Conservation (phyloP, 2,329 filamentous ascomycete species). For the Raffaelea arxii region DNA sequence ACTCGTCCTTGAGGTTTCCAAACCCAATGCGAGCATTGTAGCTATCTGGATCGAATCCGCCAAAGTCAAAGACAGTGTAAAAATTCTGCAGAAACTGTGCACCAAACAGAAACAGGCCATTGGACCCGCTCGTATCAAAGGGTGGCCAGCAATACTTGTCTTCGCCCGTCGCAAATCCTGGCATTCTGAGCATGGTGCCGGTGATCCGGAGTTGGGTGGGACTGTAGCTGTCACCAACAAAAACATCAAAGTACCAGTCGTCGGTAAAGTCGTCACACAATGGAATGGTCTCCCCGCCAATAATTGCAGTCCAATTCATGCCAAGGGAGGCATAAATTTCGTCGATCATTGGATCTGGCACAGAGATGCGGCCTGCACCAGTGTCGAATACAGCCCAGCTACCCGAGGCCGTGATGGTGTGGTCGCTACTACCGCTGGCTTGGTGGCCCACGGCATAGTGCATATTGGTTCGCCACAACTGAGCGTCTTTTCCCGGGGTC, state of each 20-base stretch:
- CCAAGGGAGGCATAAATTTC: constrained; percentile 17
- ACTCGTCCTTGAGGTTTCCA: neutral
- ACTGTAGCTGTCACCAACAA: constrained; percentile 14
- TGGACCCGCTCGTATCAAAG: constrained; percentile 16
- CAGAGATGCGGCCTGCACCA: constrained; percentile 1
- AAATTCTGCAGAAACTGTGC: constrained; percentile 19
- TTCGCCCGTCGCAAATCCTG: constrained; percentile 21
- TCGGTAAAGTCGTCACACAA: constrained; percentile 26
- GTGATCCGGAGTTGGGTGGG: constrained; percentile 17
- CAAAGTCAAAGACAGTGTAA: constrained; percentile 25
- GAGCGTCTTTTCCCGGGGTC: constrained; percentile 5
- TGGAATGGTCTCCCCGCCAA: constrained; percentile 18
- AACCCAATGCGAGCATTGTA: constrained; percentile 1
- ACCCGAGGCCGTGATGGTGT: constrained; percentile 22
- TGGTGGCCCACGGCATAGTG: constrained; percentile 12
- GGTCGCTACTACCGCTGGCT: constrained; percentile 19
- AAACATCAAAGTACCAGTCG: constrained; percentile 22
- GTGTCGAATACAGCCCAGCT: constrained; percentile 5
- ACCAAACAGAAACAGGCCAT: constrained; percentile 21
- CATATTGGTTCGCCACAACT: constrained; percentile 22
- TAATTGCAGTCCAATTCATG: constrained; percentile 17
- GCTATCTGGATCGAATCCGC: constrained; percentile 2
- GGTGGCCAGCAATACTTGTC: constrained; percentile 26
- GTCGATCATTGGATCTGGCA: constrained; percentile 17
- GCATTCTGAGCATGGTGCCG: constrained; percentile 20